Percentiles rank a stretch among this genome's conserved stretches.
Evolutionary conservation across 2,329 filamentous ascomycete species (phyloP).

Genomic region (Alternaria gaisen): DNA sequence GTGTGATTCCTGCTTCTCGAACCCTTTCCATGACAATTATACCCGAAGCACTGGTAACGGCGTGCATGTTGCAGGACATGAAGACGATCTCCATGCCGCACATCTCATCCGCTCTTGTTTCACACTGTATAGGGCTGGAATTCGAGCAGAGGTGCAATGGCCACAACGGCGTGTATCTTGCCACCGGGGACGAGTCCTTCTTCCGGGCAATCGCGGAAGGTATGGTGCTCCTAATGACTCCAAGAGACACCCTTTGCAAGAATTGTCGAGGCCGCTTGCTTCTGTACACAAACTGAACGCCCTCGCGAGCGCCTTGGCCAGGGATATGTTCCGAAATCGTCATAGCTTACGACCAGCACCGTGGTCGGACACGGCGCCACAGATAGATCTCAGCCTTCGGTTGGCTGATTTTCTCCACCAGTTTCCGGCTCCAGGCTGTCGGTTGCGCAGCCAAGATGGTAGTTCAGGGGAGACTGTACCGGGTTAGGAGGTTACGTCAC

Average conservation of each 20-base stretch:
- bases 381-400: constrained; percentile 38
- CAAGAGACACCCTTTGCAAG: not conserved
- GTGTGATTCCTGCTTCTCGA: constrained; percentile 12
- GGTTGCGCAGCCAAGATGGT: constrained; percentile 30
- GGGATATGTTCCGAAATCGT: constrained; percentile 27
- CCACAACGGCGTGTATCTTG: not conserved
- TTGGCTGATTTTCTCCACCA: constrained; percentile 36
- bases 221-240: constrained; percentile 3
- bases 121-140: not conserved
- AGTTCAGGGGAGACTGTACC: constrained; percentile 14
- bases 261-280: not conserved
- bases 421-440: constrained; percentile 43
- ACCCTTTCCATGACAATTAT: constrained; percentile 10
- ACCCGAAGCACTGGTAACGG: constrained; percentile 7
- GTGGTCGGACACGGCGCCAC: constrained; percentile 36
- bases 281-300: constrained; percentile 1
- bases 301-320: constrained; percentile 16
- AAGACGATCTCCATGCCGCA: constrained; percentile 7
- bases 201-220: not conserved
- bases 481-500: constrained; percentile 28
- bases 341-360: constrained; percentile 40
- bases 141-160: not conserved
- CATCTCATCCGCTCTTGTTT: not conserved
- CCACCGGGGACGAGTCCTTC: not conserved
- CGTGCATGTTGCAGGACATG: constrained; percentile 1